Evolutionary conservation across 495 filamentous ascomycete genomes (phyloP).

Genomic region (Filosporella fistucella): DNA sequence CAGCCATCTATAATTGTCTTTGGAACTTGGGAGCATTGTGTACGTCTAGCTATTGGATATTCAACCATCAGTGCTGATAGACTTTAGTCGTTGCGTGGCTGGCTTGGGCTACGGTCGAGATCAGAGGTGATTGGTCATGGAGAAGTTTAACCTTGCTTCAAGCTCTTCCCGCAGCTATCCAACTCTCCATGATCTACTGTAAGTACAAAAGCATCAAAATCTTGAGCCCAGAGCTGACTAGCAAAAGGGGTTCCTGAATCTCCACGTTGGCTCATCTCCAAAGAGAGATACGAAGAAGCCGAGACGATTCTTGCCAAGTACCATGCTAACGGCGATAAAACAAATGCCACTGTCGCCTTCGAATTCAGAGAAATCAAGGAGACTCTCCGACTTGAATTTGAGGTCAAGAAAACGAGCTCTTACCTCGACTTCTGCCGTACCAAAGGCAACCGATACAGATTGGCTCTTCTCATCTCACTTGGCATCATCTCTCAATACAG

Average conservation of each 20-base stretch:
- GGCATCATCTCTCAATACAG: conserved; percentile 67
- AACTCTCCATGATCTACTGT: conserved; percentile 21
- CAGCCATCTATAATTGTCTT: conserved; percentile 25
- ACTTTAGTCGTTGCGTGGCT: conserved; percentile 22
- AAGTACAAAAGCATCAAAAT: conserved; percentile 1
- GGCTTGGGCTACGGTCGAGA: conserved; percentile 19
- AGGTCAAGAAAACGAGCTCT: conserved; percentile 33
- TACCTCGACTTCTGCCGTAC: conserved; percentile 40
- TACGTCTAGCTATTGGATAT: conserved; percentile 7
- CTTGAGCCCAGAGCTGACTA: not conserved
- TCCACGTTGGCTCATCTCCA: conserved; percentile 54
- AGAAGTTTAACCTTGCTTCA: conserved; percentile 21
- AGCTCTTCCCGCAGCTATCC: conserved; percentile 20
- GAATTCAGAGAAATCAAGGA: conserved; percentile 38
- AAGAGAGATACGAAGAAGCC: conserved; percentile 42
- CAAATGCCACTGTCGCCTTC: conserved; percentile 31
- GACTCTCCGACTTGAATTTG: conserved; percentile 46
- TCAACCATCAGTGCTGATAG: conserved; percentile 1
- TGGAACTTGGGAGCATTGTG: conserved; percentile 27
- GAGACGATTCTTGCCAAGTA: conserved; percentile 39
- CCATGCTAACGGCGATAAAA: conserved; percentile 35
- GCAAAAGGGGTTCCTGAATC: conserved; percentile 40
- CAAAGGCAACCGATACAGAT: conserved; percentile 59
- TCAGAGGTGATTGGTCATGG: conserved; percentile 24
- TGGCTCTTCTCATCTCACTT: conserved; percentile 51